These are phyloP conservation scores for Barnettozyma vustinii DNA, from an alignment of 805 yeast species.

Conservation along the genomic window DNA sequence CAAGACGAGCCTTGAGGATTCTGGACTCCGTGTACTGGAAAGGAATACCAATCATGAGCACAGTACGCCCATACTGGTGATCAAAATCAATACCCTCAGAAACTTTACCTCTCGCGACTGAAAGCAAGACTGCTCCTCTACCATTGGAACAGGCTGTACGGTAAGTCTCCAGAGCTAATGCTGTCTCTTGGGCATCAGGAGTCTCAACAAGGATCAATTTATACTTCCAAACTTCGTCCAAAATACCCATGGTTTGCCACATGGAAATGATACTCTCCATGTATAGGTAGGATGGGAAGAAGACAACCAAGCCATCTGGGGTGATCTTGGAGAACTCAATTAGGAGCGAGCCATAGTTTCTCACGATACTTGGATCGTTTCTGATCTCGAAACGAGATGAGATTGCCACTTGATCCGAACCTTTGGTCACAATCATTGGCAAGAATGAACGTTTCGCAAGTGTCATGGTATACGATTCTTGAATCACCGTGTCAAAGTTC, in stretches of 20 bases:
- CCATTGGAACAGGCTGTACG: conserved; percentile 97
- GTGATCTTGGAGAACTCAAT: conserved; percentile 92
- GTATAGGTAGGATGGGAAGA: conserved; percentile 93
- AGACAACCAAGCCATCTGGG: conserved; percentile 97
- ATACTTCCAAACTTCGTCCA: conserved; percentile 98
- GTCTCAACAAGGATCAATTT: conserved; percentile 93
- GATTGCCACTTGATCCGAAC: conserved; percentile 96
- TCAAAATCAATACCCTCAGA: conserved; percentile 99
- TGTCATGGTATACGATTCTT: conserved; percentile 95
- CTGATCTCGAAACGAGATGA: conserved; percentile 94
- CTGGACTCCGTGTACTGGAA: conserved; percentile 98
- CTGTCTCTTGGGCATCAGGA: conserved; percentile 98
- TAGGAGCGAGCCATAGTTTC: conserved; percentile 90
- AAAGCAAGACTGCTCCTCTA: conserved; percentile 90
- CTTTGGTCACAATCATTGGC: conserved; percentile 95
- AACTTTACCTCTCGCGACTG: conserved; percentile 98
- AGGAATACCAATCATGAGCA: conserved; percentile 97
- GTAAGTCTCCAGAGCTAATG: conserved; percentile 91
- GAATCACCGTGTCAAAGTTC: conserved; percentile 87
- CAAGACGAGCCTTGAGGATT: conserved; percentile 89
- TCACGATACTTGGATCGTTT: conserved; percentile 95
- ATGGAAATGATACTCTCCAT: conserved; percentile 97
- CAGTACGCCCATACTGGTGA: conserved; percentile 96
- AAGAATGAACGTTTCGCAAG: conserved; percentile 85
- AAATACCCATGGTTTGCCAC: conserved; percentile 98